Conservation (phyloP, 2,329 filamentous ascomycete genomes). For the Annulohypoxylon truncatum region DNA sequence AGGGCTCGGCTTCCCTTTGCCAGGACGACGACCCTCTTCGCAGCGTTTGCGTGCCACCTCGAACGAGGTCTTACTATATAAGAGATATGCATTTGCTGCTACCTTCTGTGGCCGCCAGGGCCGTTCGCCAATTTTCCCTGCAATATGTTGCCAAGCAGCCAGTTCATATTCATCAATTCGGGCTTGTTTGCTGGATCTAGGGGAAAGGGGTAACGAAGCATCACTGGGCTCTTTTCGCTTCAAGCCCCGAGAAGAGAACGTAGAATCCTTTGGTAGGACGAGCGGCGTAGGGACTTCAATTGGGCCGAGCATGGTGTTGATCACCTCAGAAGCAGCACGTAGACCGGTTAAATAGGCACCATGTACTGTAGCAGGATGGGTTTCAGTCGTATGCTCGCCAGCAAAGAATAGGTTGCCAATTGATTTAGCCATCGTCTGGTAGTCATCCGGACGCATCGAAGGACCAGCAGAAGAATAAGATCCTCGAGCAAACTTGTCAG, state of each 20-base stretch:
- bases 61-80: constrained; percentile 85
- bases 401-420: constrained; percentile 94
- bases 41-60: constrained; percentile 71
- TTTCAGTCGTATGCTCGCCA: constrained; percentile 94
- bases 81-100: constrained; percentile 85
- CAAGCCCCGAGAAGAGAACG: constrained; percentile 49
- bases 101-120: constrained; percentile 78
- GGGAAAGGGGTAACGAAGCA: constrained; percentile 48
- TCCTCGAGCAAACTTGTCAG: constrained; percentile 89
- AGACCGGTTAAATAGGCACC: constrained; percentile 95
- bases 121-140: constrained; percentile 75
- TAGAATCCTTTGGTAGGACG: constrained; percentile 71
- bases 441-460: constrained; percentile 84
- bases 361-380: constrained; percentile 95
- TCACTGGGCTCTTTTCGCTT: constrained; percentile 64
- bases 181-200: constrained; percentile 62
- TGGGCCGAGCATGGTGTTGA: constrained; percentile 82
- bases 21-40: constrained; percentile 72
- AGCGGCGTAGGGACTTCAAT: constrained; percentile 82
- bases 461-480: constrained; percentile 96
- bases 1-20: constrained; percentile 73
- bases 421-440: constrained; percentile 87
- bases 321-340: constrained; percentile 86
- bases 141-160: constrained; percentile 64
- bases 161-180: constrained; percentile 68